Evolutionary conservation across 345 rosid genomes (phyloP).

Genomic region (Triadica sebifera): DNA sequence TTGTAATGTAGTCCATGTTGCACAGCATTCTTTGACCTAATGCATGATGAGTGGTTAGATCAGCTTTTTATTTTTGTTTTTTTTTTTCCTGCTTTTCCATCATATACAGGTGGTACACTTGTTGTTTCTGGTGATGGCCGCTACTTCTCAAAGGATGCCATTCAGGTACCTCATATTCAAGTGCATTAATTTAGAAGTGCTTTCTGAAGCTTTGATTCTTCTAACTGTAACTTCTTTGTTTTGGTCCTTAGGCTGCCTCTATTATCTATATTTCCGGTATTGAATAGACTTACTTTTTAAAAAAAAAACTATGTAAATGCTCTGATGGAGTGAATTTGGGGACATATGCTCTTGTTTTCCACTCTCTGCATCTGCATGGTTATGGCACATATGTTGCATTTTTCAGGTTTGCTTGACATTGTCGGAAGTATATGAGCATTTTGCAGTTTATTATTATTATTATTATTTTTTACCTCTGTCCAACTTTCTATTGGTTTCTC

Average conservation of each 20-base stretch:
- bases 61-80: background rate
- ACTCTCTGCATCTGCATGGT: background rate
- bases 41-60: background rate
- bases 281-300: background rate
- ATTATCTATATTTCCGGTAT: constrained; percentile 1
- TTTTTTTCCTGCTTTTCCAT: constrained; percentile 8
- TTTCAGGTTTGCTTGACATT: too few species aligned
- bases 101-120: constrained; percentile 77
- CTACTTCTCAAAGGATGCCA: constrained; percentile 86
- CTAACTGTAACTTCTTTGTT: background rate
- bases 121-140: constrained; percentile 99
- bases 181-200: background rate
- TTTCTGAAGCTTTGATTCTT: background rate
- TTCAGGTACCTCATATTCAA: constrained; percentile 56
- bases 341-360: background rate
- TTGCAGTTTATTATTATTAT: too few species aligned
- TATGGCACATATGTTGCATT: too few species aligned
- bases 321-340: background rate
- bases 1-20: too few species aligned
- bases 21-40: too few species aligned
- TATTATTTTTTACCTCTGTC: too few species aligned
- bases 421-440: too few species aligned
- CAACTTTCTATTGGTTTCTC: background rate
- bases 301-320: background rate
- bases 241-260: background rate